These are phyloP conservation scores for Dacryopinax spathularia DNA, from an alignment of 768 basidiomycete species.

Conservation along the genomic window DNA sequence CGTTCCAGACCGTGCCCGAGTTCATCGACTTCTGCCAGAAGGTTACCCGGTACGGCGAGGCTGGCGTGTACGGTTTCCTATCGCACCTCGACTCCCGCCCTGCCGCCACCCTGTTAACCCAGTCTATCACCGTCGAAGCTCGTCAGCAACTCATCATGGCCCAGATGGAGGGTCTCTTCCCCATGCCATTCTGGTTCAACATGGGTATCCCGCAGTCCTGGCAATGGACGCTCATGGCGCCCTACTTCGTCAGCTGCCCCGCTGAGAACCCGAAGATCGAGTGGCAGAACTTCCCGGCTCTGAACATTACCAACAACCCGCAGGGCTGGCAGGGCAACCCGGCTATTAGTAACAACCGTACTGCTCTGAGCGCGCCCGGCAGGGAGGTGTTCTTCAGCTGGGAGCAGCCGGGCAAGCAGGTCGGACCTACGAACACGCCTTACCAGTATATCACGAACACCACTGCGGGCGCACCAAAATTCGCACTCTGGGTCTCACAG, in stretches of 20 bases:
- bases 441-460: constrained; percentile 38
- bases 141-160: constrained; percentile 53
- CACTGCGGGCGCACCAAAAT: constrained; percentile 34
- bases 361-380: constrained; percentile 35
- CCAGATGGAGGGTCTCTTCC: constrained; percentile 46
- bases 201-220: constrained; percentile 46
- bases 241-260: constrained; percentile 40
- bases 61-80: constrained; percentile 51
- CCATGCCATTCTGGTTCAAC: constrained; percentile 42
- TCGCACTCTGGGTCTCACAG: constrained; percentile 44
- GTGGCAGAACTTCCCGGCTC: constrained; percentile 41
- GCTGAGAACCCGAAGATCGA: constrained; percentile 36
- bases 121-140: constrained; percentile 46
- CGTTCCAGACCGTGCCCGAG: constrained; percentile 41
- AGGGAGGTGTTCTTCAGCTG: constrained; percentile 35
- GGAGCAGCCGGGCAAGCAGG: constrained; percentile 39
- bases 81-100: constrained; percentile 45
- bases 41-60: constrained; percentile 43
- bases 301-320: constrained; percentile 33
- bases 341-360: constrained; percentile 43
- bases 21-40: constrained; percentile 49
- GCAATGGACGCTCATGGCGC: constrained; percentile 46
- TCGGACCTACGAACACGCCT: constrained; percentile 40
- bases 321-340: constrained; percentile 16
- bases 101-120: constrained; percentile 36